phyloP scores from a whole-genome alignment of 2,329 filamentous ascomycete genomes.

The Clonostachys solani region DNA sequence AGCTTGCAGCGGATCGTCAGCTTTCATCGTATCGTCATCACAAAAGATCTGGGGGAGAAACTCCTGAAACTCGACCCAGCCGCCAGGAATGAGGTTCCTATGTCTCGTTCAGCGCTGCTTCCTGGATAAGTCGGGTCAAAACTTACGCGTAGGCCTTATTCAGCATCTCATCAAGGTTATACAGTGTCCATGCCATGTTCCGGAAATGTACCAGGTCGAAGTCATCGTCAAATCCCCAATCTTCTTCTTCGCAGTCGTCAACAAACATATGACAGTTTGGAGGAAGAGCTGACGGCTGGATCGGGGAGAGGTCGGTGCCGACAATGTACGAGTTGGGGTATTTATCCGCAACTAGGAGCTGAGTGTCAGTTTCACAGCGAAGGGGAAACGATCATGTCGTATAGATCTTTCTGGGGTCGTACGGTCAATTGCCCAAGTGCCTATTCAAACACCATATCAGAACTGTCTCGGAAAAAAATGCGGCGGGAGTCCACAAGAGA shows the following conservation, averaged over 20 bases:
- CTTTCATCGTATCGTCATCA: slow-evolving; percentile 37
- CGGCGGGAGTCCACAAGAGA: neutral
- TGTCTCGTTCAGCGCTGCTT: neutral
- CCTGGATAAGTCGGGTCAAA: slow-evolving; percentile 3
- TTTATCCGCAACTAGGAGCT: slow-evolving; percentile 36
- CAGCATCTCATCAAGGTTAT: slow-evolving; percentile 45
- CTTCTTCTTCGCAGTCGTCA: slow-evolving; percentile 54
- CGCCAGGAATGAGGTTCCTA: slow-evolving; percentile 38
- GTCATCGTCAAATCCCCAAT: slow-evolving; percentile 47
- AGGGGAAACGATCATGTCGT: neutral
- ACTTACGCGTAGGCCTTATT: slow-evolving; percentile 25
- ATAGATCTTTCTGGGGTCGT: slow-evolving; percentile 1
- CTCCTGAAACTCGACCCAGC: slow-evolving; percentile 48
- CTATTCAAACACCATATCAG: slow-evolving; percentile 8
- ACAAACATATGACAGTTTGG: slow-evolving; percentile 59
- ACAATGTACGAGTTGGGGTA: slow-evolving; percentile 36
- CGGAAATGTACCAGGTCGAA: slow-evolving; percentile 54
- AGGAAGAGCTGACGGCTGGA: slow-evolving; percentile 46
- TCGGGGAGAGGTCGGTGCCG: slow-evolving; percentile 41
- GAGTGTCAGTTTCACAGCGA: neutral
- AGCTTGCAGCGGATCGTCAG: slow-evolving; percentile 27
- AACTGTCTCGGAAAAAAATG: neutral
- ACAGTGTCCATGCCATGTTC: slow-evolving; percentile 43
- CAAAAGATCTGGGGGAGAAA: slow-evolving; percentile 32
- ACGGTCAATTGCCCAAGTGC: slow-evolving; percentile 51